phyloP scores from a whole-genome alignment of 345 rosid genomes.

The Eucalyptus polyanthemos region DNA sequence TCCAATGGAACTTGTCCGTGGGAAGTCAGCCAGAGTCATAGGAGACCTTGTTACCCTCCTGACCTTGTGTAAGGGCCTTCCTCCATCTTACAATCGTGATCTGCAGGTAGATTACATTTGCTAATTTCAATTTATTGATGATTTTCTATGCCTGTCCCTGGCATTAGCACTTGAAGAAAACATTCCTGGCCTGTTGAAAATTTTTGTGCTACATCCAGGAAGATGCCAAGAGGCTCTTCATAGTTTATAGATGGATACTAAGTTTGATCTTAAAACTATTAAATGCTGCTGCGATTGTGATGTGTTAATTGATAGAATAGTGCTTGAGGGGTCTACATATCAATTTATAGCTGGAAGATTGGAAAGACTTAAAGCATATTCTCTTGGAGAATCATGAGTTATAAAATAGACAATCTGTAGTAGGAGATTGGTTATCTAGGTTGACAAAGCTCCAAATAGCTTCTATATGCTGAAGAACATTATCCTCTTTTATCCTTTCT shows the following conservation, averaged over 20 bases:
- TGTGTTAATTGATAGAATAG: neutral
- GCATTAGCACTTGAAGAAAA: neutral
- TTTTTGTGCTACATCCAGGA: neutral
- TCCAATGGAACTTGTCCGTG: slow-evolving; percentile 97
- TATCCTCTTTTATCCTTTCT: neutral
- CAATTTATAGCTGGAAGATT: neutral
- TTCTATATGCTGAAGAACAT: neutral
- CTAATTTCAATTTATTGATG: neutral
- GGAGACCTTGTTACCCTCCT: slow-evolving; percentile 80
- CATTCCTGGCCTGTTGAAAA: neutral
- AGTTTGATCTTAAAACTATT: neutral
- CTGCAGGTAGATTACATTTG: slow-evolving; percentile 43
- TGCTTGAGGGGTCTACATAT: neutral
- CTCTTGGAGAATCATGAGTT: neutral
- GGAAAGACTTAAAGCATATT: neutral
- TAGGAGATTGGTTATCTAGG: neutral
- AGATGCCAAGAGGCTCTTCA: neutral
- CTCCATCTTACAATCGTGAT: slow-evolving; percentile 92
- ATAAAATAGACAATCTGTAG: neutral
- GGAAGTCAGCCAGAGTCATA: slow-evolving; percentile 81
- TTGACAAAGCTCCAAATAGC: neutral
- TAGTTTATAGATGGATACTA: neutral
- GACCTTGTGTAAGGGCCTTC: slow-evolving; percentile 94
- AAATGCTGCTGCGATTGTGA: neutral
- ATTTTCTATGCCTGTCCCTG: neutral